Percentiles rank a stretch among this genome's conserved stretches.
These are phyloP conservation scores for Termitomyces sp. DNA, from an alignment of 768 basidiomycete genomes.

Conservation along the genomic window DNA sequence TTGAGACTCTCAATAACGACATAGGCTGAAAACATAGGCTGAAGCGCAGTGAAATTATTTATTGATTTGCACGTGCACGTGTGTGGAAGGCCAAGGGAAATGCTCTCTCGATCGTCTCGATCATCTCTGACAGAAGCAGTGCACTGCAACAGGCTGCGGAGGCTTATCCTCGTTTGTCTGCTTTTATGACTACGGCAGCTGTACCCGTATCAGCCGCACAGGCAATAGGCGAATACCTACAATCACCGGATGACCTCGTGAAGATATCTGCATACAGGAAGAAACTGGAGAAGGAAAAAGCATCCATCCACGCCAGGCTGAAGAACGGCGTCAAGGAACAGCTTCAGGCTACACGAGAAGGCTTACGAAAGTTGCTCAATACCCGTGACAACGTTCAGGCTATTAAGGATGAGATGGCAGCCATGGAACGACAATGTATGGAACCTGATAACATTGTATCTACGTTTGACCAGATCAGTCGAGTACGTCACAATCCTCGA, in stretches of 20 bases:
- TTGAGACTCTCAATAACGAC: conserved; percentile 3
- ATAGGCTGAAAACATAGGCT: background rate
- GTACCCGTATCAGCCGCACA: conserved; percentile 73
- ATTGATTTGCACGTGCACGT: conserved; percentile 5
- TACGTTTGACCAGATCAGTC: conserved; percentile 93
- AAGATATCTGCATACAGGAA: conserved; percentile 87
- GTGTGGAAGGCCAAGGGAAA: background rate
- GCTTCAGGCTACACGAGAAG: conserved; percentile 84
- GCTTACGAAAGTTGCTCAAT: conserved; percentile 72
- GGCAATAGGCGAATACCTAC: conserved; percentile 83
- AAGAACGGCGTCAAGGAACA: conserved; percentile 92
- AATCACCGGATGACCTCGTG: conserved; percentile 88
- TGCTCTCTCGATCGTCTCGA: background rate
- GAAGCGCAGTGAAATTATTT: background rate
- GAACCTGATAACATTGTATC: conserved; percentile 73
- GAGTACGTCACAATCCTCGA: conserved; percentile 47
- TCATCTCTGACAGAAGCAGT: background rate
- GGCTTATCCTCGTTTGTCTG: background rate
- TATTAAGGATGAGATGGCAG: conserved; percentile 82
- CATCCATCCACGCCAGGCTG: conserved; percentile 86
- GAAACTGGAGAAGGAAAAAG: conserved; percentile 95
- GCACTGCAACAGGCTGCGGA: conserved; percentile 5
- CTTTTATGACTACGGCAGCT: conserved; percentile 33
- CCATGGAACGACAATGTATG: conserved; percentile 67
- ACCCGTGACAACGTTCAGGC: conserved; percentile 74